Base-by-base conservation (phyloP, 352 stramenopile genomes). In the Phytophthora ramorum region DNA sequence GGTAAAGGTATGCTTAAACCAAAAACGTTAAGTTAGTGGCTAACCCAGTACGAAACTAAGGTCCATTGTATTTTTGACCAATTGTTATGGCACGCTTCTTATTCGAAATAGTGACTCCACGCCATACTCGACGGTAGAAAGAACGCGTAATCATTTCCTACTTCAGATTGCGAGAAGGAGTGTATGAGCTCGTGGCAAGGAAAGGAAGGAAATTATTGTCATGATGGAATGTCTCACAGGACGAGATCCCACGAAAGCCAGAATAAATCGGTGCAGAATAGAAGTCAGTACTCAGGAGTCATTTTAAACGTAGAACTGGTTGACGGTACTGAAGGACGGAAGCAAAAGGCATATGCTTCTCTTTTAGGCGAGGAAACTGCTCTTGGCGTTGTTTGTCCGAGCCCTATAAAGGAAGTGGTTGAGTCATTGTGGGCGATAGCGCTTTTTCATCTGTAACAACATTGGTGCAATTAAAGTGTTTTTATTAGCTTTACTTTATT, bases 211-310 rank as follows among this genome's bases (percentile, higher is more conserved):
- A 57, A 64, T 7, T 58, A 50, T 20, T 43, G 20, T n/a, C 44
- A 63, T 4, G 56, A 63, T 26, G 45, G n/a, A 3, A 55, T 63
- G 16, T 45, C 34, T 10, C 56, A 56, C 34, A 34, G 43, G n/a
- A 56, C n/a, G 53, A 61, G 22, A 63, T 63, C 5, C 44, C 32
- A 16, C 17, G 34, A 17, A 63, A 63, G 17, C 32, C 45, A 12
- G 56, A 63, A 41, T 22, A 16, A 14, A 22, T 49, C 12, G 44
- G 45, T n/a, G 45, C 56, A 7, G 34, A 63, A 16, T 26, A 43
- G 8, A 56, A 63, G 26, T 45, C 34, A 22, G 40, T 56, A 56
- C 26, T 34, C 44, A 19, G 44, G 56, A 17, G 17, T 57, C 2
- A 5, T 57, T 6, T 26, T 50, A n/a, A 20, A 34, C 3, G 8